Base-by-base conservation (phyloP, 2,329 filamentous ascomycete genomes). In the Stagonosporopsis tanaceti region DNA sequence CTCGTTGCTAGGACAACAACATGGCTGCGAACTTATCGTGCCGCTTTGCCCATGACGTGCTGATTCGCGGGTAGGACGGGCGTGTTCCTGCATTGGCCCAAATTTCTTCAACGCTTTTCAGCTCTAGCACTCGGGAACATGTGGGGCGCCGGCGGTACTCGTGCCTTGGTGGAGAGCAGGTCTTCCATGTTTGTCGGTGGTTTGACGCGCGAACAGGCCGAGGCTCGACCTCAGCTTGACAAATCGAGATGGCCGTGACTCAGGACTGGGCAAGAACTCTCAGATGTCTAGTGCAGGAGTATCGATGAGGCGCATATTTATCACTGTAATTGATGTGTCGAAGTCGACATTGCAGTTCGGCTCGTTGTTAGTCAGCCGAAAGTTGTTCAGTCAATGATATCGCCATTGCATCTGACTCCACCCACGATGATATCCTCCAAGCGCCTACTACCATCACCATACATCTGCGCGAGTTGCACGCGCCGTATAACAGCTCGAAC, bases 391-490 rank as follows among this genome's bases (percentile, higher is more conserved):
- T 57, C 37, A 47, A 47, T 53, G 56, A 53, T 60, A 55, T 35
- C 46, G 34, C 53, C 37, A 41, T 47, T 32, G 53, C 52, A 40
- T 42, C 28, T 22, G 42, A 58, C 57, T 48, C 58, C 53, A 25
- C 48, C 60, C 66, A 71, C 53, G 41, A 74, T 73, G 71, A 56
- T 65, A 30, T 40, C 60, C 32, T 51, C 59, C 34, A 65, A 59
- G 48, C 61, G 62, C 44, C 35, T 65, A 8, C 30, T 51, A 4
- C 34, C 28, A 40, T 53, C 56, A 37, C 57, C 57, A 20, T 70
- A 69, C 50, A 48, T 72, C 44, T 75, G 73, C 63, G 51, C 65
- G 47, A 68, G 57, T 59, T 76, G 71, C 59, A 64, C 52, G n/a
- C 65, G 63, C 53, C 62, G 61, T 35, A 52, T 65, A 53, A 41